Evolutionary conservation across 139 green algal species (phyloP).

Genomic region (Dunaliella sp.): DNA sequence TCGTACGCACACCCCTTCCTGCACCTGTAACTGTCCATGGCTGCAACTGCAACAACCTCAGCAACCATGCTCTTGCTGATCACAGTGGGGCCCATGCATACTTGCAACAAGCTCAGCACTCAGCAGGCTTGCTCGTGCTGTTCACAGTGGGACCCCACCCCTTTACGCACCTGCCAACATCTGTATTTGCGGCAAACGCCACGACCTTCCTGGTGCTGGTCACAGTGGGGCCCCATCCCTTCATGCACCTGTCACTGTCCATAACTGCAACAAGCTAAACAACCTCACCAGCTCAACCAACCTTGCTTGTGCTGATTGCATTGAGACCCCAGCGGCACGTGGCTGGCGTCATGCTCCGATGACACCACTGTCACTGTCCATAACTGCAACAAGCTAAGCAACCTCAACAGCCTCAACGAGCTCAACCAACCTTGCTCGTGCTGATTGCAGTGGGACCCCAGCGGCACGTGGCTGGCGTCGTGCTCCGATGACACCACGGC

Average conservation of each 20-base stretch:
- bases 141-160: too few relatives aligned
- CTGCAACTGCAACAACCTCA: too few relatives aligned
- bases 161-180: too few relatives aligned
- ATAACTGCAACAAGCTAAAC: background rate
- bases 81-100: too few relatives aligned
- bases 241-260: background rate
- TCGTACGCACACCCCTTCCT: too few relatives aligned
- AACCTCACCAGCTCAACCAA: background rate
- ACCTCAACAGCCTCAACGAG: background rate
- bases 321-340: conserved; percentile 75
- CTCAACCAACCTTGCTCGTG: background rate
- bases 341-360: conserved; percentile 88
- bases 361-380: conserved; percentile 66
- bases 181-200: too few relatives aligned
- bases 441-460: conserved; percentile 69
- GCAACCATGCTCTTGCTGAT: too few relatives aligned
- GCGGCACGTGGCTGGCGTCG: conserved; percentile 78
- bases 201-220: too few relatives aligned
- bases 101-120: too few relatives aligned
- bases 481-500: conserved; percentile 84
- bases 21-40: too few relatives aligned
- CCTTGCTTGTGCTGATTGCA: conserved; percentile 24
- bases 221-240: too few relatives aligned
- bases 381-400: background rate
- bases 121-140: too few relatives aligned